Evolutionary conservation across 306 rosid species (phyloP).

Genomic region (Glycine tomentella): DNA sequence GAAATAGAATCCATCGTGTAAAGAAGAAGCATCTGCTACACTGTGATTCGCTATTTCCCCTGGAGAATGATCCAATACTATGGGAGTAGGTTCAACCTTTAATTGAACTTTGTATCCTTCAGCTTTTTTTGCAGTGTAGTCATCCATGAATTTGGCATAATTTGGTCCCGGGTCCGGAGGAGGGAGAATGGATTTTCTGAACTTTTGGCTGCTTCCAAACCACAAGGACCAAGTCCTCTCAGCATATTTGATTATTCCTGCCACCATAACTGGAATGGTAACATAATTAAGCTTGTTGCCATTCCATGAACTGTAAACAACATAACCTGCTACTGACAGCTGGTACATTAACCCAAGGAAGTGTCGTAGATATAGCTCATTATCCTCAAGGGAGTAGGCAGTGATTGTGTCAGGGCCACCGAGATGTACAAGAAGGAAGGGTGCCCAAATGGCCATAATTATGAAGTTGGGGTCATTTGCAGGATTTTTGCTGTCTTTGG

Average conservation of each 20-base stretch:
- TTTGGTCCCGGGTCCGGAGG: conserved; percentile 44
- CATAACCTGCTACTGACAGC: conserved; percentile 11
- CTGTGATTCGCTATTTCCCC: background rate
- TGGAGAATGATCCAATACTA: conserved; percentile 9
- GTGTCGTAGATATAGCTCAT: conserved; percentile 50
- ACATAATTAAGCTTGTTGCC: background rate
- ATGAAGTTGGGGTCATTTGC: background rate
- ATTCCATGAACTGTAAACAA: conserved; percentile 36
- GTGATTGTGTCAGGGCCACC: conserved; percentile 59
- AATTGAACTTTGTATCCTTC: conserved; percentile 43
- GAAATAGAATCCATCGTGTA: conserved; percentile 41
- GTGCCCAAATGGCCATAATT: conserved; percentile 46
- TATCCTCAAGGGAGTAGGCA: conserved; percentile 53
- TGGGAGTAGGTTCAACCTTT: conserved; percentile 29
- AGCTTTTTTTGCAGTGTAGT: conserved; percentile 8
- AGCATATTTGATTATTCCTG: conserved; percentile 50
- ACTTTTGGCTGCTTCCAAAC: conserved; percentile 43
- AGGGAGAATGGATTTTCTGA: conserved; percentile 46
- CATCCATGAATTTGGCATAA: conserved; percentile 46
- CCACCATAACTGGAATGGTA: conserved; percentile 41
- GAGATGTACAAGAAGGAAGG: conserved; percentile 58
- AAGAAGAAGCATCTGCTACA: background rate
- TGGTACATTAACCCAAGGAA: conserved; percentile 42
- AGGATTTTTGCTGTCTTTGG: no score
- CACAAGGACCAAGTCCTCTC: conserved; percentile 53